Evolutionary conservation across 768 basidiomycete genomes (phyloP).

Genomic region (Imleria badia): DNA sequence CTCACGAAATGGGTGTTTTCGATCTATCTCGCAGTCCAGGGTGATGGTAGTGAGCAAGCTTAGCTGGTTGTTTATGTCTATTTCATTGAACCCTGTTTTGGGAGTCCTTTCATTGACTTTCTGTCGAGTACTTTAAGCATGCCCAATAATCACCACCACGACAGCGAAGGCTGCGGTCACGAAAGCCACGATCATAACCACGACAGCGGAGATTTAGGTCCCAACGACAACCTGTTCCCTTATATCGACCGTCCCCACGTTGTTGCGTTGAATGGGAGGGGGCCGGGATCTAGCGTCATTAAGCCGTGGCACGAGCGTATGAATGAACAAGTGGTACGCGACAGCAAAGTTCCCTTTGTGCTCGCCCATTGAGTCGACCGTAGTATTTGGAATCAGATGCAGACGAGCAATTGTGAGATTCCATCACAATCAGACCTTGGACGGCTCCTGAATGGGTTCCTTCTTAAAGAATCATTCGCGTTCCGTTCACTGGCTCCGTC

Average conservation of each 20-base stretch:
- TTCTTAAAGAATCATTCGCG: constrained; percentile 64
- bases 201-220: constrained; percentile 45
- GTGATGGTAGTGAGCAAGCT: background rate
- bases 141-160: constrained; percentile 38
- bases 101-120: too few species aligned
- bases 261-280: constrained; percentile 69
- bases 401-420: constrained; percentile 79
- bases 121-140: background rate
- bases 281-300: constrained; percentile 56
- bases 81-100: constrained; percentile 3
- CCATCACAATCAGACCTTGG: background rate
- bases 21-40: background rate
- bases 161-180: constrained; percentile 53
- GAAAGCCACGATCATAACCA: constrained; percentile 62
- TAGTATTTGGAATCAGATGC: constrained; percentile 88
- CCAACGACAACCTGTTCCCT: constrained; percentile 68
- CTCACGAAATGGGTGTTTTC: constrained; percentile 13
- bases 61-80: constrained; percentile 13
- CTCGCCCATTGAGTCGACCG: constrained; percentile 2
- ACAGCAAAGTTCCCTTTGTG: background rate
- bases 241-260: constrained; percentile 82
- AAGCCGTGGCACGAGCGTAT: constrained; percentile 85
- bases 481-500: constrained; percentile 88
- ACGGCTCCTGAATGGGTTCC: constrained; percentile 4
- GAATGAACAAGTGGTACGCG: constrained; percentile 65